These are phyloP conservation scores for Dactylellina sp. DNA, from an alignment of 2,329 filamentous ascomycete species.

Conservation along the genomic window DNA sequence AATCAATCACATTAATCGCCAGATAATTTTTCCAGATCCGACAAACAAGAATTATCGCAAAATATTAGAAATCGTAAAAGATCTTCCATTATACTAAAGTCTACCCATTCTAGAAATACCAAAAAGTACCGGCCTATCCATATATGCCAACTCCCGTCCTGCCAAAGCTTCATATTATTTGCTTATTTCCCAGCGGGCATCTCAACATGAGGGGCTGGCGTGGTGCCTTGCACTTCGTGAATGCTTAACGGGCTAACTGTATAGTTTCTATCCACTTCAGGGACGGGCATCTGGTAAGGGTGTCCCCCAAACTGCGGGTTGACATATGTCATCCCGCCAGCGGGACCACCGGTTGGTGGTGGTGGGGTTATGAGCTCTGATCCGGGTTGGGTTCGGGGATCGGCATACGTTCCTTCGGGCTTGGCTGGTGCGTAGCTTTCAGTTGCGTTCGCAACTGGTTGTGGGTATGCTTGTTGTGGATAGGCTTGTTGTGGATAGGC, in stretches of 20 bases:
- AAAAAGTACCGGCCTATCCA: too few species aligned
- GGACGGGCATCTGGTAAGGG: not conserved
- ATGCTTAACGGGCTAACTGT: slow-evolving; percentile 50
- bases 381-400: slow-evolving; percentile 24
- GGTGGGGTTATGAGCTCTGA: slow-evolving; percentile 39
- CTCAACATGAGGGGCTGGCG: slow-evolving; percentile 4
- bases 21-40: too few species aligned
- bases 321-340: slow-evolving; percentile 19
- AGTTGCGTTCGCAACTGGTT: not conserved
- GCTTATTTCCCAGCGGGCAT: slow-evolving; percentile 32
- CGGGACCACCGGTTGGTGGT: slow-evolving; percentile 15
- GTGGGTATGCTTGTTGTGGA: slow-evolving; percentile 3
- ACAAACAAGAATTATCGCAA: too few species aligned
- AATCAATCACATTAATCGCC: too few species aligned
- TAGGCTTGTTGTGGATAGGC: slow-evolving; percentile 1
- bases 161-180: not conserved
- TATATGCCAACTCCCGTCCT: not conserved
- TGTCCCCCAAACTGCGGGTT: slow-evolving; percentile 42
- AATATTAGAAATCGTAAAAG: too few species aligned
- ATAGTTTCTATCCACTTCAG: slow-evolving; percentile 39
- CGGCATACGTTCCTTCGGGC: slow-evolving; percentile 15
- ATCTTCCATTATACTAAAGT: too few species aligned
- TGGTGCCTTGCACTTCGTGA: slow-evolving; percentile 20
- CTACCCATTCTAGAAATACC: too few species aligned
- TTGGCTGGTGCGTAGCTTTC: slow-evolving; percentile 22